Evolutionary conservation across 495 filamentous ascomycete genomes (phyloP).

Genomic region (Chaetomium cochliodes): DNA sequence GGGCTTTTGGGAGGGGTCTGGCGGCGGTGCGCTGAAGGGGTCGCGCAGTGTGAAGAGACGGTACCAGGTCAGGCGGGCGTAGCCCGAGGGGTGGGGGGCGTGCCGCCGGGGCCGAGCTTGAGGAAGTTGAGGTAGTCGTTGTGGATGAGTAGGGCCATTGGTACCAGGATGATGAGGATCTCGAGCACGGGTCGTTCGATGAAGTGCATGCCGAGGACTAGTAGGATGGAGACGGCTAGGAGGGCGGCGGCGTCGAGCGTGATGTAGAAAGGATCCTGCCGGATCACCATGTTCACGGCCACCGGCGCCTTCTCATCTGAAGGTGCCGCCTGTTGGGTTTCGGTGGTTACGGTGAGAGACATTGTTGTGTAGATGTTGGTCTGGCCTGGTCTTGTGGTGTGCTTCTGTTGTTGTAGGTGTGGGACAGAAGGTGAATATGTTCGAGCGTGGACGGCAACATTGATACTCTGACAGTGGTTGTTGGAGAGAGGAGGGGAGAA

Average conservation of each 20-base stretch:
- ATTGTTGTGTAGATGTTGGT: slow-evolving; percentile 22
- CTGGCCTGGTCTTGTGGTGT: background rate
- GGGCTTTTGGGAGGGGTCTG: slow-evolving; percentile 38
- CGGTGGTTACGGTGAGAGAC: slow-evolving; percentile 33
- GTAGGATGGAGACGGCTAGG: slow-evolving; percentile 43
- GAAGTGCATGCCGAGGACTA: slow-evolving; percentile 52
- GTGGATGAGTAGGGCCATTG: slow-evolving; percentile 57
- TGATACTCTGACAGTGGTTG: background rate
- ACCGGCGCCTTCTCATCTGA: slow-evolving; percentile 20
- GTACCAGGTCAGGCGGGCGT: slow-evolving; percentile 64
- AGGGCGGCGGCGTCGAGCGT: slow-evolving; percentile 49
- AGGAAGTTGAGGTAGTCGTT: slow-evolving; percentile 77
- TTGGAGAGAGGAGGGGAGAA: background rate
- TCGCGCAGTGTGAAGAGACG: slow-evolving; percentile 59
- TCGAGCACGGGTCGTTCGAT: slow-evolving; percentile 46
- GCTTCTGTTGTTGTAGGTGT: background rate
- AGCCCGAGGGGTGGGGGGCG: slow-evolving; percentile 70
- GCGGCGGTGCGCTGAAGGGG: slow-evolving; percentile 49
- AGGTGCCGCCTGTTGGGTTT: slow-evolving; percentile 22
- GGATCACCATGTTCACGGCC: slow-evolving; percentile 44
- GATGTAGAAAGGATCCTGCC: slow-evolving; percentile 50
- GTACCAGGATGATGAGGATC: slow-evolving; percentile 49
- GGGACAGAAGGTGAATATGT: background rate
- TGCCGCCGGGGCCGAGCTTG: slow-evolving; percentile 76
- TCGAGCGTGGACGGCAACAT: background rate